These are phyloP conservation scores for Cryptococcus sp. DNA, from an alignment of 1,284 basidiomycete species.

Conservation along the genomic window DNA sequence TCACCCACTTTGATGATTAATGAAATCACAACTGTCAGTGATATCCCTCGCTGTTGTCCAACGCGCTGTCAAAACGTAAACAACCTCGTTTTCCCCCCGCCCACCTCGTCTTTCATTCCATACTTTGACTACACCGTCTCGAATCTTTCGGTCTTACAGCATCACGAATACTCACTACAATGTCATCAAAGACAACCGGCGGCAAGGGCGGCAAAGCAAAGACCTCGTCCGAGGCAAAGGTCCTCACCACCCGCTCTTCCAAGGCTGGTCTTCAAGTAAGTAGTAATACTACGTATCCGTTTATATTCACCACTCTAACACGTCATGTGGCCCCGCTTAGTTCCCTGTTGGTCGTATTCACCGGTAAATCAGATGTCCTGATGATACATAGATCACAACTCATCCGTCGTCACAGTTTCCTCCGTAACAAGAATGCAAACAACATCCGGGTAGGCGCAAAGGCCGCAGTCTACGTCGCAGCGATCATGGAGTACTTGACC, in stretches of 20 bases:
- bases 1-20: too few relatives aligned
- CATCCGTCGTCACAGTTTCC: slow-evolving; percentile 64
- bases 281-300: slow-evolving; percentile 21
- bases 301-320: slow-evolving; percentile 10
- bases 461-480: slow-evolving; percentile 55
- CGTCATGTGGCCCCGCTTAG: slow-evolving; percentile 17
- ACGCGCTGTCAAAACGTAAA: too few relatives aligned
- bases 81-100: not conserved
- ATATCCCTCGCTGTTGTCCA: not conserved
- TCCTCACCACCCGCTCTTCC: slow-evolving; percentile 70
- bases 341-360: slow-evolving; percentile 53
- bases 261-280: slow-evolving; percentile 81
- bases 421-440: slow-evolving; percentile 90
- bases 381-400: not conserved
- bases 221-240: slow-evolving; percentile 53
- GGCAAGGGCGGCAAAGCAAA: slow-evolving; percentile 57
- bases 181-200: slow-evolving; percentile 52
- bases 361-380: slow-evolving; percentile 27
- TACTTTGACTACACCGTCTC: slow-evolving; percentile 14
- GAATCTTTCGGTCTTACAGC: slow-evolving; percentile 10
- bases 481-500: slow-evolving; percentile 55
- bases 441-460: slow-evolving; percentile 64
- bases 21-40: not conserved
- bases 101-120: slow-evolving; percentile 6
- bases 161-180: slow-evolving; percentile 16